These are phyloP conservation scores for Mercurialis annua DNA, from an alignment of 345 rosid species.

Conservation along the genomic window DNA sequence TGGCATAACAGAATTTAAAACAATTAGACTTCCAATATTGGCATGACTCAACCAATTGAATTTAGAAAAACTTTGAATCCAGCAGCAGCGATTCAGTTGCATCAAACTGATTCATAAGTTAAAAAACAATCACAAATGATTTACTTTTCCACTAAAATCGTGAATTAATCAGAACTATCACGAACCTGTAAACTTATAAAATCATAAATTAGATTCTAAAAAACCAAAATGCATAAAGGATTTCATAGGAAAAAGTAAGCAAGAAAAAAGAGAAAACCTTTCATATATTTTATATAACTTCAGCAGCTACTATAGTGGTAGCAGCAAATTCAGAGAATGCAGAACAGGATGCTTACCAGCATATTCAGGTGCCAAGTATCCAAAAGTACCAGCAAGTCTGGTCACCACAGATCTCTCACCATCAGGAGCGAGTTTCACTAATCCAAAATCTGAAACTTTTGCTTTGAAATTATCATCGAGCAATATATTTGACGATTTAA, in stretches of 20 bases:
- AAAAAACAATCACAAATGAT: not conserved
- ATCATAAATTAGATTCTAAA: not conserved
- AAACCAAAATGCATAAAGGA: not conserved
- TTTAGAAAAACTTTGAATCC: not conserved
- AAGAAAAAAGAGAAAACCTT: not conserved
- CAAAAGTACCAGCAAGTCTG: conserved; percentile 77
- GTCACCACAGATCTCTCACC: conserved; percentile 63
- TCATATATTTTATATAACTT: not conserved
- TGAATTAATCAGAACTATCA: not conserved
- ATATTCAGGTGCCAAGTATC: conserved; percentile 85
- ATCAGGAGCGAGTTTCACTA: conserved; percentile 78
- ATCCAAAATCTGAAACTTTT: conserved; percentile 75
- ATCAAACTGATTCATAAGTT: not conserved
- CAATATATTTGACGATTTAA: conserved; percentile 69
- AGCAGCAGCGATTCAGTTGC: not conserved
- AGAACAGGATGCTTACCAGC: conserved; percentile 48
- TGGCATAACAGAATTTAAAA: too few relatives aligned
- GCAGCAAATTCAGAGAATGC: not conserved
- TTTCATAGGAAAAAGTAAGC: not conserved
- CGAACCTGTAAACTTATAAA: not conserved
- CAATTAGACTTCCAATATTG: not conserved
- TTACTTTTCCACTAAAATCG: not conserved
- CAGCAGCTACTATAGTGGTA: too few relatives aligned
- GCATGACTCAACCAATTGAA: not conserved
- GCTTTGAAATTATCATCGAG: conserved; percentile 72